Base-by-base conservation (phyloP, 805 yeast genomes). In the Cyberlindnera maclurae region DNA sequence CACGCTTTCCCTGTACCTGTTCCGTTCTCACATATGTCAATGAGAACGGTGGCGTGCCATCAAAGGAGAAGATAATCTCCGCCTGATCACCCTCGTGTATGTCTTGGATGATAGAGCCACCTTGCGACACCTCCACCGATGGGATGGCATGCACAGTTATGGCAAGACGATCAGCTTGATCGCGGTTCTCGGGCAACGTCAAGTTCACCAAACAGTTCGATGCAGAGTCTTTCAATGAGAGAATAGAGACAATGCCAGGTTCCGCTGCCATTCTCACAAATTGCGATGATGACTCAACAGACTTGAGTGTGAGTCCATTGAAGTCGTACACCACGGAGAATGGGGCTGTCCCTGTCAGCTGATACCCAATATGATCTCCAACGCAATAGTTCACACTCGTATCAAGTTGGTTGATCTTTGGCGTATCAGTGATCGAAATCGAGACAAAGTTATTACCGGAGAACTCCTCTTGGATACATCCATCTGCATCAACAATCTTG, bases 21-120 rank as follows among this genome's bases (percentile, higher is more conserved):
- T 75, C 73, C 5, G 83, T 79, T 55, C 97, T 73, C 8, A 82
- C 82, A 55, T 89, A 93, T 1, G 89, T 84, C 47, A 93, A 70
- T 30, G 79, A 67, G 65, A 90, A 93, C 11, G 99, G 99, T 10
- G 97, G 95, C 0, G 79, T 74, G 12, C 98, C 98, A 26, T 74
- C 73, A 52, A 93, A 84, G 15, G 77, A 72, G 62, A 93, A 90
- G 2, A 73, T 73, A 34, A 93, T 77, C 55, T 88, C 96, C 1
- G 94, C 89, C 53, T 83, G 85, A 48, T 93, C 98, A 34, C 97
- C 98, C 56, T 87, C 95, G 52, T 88, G 95, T 31, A 93, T 84
- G 58, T 86, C 90, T 53, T 80, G 89, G 40, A 80, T 75, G 8
- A 79, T 63, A 13, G 75, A 65, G 40, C 77, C 80, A n/a, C 96